Evolutionary conservation across 257 asterid genomes (phyloP).

Genomic region (Ajuga chamaepitys): DNA sequence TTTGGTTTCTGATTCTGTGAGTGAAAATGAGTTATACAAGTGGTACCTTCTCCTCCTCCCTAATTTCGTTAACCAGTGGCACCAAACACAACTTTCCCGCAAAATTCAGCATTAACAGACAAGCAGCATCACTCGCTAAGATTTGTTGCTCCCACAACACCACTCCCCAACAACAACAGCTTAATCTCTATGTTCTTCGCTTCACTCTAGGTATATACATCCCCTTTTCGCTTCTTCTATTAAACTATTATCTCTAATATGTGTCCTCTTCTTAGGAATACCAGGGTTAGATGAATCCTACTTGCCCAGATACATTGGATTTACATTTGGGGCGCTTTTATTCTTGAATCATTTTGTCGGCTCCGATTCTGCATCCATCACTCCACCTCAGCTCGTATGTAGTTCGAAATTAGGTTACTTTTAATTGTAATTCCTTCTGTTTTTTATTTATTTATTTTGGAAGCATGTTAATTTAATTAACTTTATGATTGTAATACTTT

Average conservation of each 20-base stretch:
- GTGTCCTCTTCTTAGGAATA: constrained; percentile 41
- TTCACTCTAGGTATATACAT: constrained; percentile 64
- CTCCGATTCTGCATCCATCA: constrained; percentile 48
- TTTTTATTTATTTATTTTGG: background rate
- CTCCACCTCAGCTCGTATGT: constrained; percentile 73
- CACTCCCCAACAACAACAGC: constrained; percentile 39
- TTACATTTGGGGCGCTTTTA: constrained; percentile 72
- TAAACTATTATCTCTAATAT: too few species aligned
- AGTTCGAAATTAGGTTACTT: background rate
- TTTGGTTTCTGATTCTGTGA: too few species aligned
- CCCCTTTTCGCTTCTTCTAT: background rate
- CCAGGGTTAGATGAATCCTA: constrained; percentile 92
- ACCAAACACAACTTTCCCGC: constrained; percentile 19
- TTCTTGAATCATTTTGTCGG: constrained; percentile 69
- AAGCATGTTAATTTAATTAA: background rate
- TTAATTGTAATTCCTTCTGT: background rate
- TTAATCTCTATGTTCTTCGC: constrained; percentile 88
- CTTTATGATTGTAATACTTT: background rate
- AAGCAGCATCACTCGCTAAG: constrained; percentile 7
- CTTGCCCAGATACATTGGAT: constrained; percentile 93
- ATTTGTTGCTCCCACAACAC: constrained; percentile 30
- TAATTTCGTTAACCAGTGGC: constrained; percentile 12
- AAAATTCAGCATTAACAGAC: constrained; percentile 10
- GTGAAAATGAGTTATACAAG: constrained; percentile 12
- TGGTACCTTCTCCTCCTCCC: constrained; percentile 12